Base-by-base conservation (phyloP, 352 stramenopile species). In the Globisporangium emineosum region DNA sequence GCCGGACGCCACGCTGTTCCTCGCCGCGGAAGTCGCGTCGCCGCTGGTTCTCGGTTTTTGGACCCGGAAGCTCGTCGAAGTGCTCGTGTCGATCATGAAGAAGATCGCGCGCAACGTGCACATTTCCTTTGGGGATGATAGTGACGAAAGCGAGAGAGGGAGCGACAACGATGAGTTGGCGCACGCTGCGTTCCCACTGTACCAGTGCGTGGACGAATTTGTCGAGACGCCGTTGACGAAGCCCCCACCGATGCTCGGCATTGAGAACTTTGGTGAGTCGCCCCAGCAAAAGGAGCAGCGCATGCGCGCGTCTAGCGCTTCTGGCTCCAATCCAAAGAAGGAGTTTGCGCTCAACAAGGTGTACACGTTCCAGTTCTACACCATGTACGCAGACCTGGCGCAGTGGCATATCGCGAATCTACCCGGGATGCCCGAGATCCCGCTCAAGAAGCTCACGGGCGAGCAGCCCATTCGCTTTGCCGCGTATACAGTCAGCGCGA, bases 281-380 rank as follows among this genome's bases (percentile, higher is more conserved):
- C 54, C 37, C 5, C 67, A 73, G 25, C 43, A 77, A 19, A 69
- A 70, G 17, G 57, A 71, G 19, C 40, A 37, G 43, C 75, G 73
- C 23, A 33, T 55, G 45, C 55, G 45, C 5, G 6, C 56, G 1
- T 21, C 35, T 49, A 23, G 42, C 42, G 9, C 43, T 51, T 51
- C 52, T 7, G 66, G 0, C 49, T 73, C 1, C 66, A 69, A 2
- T 35, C 57, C 27, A 65, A 78, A 52, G 13, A 69, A 72, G 12
- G 59, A 37, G 43, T 84, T 60, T 54, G 64, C 47, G 8, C 56
- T 66, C n/a, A 77, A 77, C 54, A 75, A 69, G 3, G 56, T 88
- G 4, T 88, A 88, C 59, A 82, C 77, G 9, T 81, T 93, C 62
- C 76, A 89, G 61, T 85, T 81, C 63, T 68, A 83, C 61, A 85